These are phyloP conservation scores for Hibiscus syriacus DNA, from an alignment of 345 rosid genomes.

Conservation along the genomic window DNA sequence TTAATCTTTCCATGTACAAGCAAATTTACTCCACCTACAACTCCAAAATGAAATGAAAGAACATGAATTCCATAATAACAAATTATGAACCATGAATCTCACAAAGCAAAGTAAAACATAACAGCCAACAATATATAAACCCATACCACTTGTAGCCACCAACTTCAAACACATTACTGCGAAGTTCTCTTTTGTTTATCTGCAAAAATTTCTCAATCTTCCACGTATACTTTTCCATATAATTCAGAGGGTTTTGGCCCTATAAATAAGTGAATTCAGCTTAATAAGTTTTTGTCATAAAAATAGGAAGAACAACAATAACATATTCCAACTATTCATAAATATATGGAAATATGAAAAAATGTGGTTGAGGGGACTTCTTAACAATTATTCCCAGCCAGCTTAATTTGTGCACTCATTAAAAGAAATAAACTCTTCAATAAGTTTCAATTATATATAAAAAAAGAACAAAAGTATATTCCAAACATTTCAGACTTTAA, in stretches of 20 bases:
- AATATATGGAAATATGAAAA: background rate
- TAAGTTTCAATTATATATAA: background rate
- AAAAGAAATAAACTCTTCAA: conserved; percentile 1
- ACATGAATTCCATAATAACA: background rate
- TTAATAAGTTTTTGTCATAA: conserved; percentile 7
- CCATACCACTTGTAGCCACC: conserved; percentile 92
- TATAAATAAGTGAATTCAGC: conserved; percentile 22
- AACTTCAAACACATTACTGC: conserved; percentile 71
- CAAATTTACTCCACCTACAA: background rate
- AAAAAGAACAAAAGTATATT: background rate
- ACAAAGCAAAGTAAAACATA: background rate
- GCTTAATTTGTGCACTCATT: conserved; percentile 10
- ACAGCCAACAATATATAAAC: conserved; percentile 13
- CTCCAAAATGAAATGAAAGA: background rate
- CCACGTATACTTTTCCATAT: conserved; percentile 77
- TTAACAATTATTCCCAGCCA: background rate
- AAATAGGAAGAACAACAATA: background rate
- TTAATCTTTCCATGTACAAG: background rate
- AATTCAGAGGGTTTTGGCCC: conserved; percentile 73
- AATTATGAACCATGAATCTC: background rate
- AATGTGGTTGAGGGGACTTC: no score
- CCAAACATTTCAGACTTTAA: background rate
- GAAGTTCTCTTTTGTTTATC: conserved; percentile 72
- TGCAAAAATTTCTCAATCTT: conserved; percentile 82
- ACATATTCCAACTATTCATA: background rate